Conservation (phyloP, 768 basidiomycete genomes). For the Chiua virens region DNA sequence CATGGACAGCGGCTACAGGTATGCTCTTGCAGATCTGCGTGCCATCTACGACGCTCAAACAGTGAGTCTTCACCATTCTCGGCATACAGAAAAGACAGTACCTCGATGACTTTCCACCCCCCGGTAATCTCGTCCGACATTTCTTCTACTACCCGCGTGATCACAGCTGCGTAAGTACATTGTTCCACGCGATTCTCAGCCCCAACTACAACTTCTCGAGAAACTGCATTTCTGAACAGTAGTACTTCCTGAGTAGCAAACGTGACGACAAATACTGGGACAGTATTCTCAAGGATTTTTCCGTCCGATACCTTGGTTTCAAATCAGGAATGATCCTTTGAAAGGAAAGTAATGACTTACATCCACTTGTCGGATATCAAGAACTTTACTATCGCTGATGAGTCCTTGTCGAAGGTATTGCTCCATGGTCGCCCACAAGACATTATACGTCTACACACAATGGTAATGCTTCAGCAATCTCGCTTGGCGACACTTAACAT, state of each 20-base stretch:
- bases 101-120: constrained; percentile 98
- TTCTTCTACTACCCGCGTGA: constrained; percentile 87
- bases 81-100: constrained; percentile 35
- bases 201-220: constrained; percentile 84
- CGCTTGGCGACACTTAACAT: neutral
- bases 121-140: constrained; percentile 91
- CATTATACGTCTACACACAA: constrained; percentile 82
- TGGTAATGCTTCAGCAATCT: neutral
- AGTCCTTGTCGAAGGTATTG: constrained; percentile 89
- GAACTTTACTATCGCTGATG: constrained; percentile 88
- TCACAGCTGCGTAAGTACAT: constrained; percentile 87
- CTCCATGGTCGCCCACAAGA: constrained; percentile 98
- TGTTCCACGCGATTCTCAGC: constrained; percentile 91
- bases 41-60: constrained; percentile 42
- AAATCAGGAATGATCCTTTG: constrained; percentile 1
- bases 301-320: constrained; percentile 68
- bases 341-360: constrained; percentile 45
- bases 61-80: neutral
- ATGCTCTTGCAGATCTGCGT: constrained; percentile 50
- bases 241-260: constrained; percentile 95
- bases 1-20: constrained; percentile 33
- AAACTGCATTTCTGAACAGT: constrained; percentile 86
- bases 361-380: constrained; percentile 97
- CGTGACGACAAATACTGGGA: constrained; percentile 88
- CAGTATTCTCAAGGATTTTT: constrained; percentile 85